Base-by-base conservation (phyloP, 1,139 yeast species). In the Casaregolazyma lundiana region DNA sequence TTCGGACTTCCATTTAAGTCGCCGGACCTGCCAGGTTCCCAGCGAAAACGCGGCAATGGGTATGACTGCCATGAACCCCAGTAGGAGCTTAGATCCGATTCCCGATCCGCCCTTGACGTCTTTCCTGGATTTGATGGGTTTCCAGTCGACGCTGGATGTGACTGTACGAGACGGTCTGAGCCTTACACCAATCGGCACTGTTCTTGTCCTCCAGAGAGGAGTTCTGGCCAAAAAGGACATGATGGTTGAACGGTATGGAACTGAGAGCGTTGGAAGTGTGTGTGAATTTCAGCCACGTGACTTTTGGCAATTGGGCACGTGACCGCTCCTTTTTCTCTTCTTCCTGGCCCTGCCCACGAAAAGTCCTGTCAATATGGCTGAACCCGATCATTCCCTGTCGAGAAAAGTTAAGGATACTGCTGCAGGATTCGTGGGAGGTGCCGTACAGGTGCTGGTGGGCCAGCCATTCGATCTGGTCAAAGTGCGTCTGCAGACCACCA, bases 1-100 rank as follows among this genome's bases (percentile, higher is more conserved):
- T 47, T 81, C 78, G n/a, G 81, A 82, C 64, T 94, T 94, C 98
- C 98, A 92, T 50, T 78, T 72, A 47, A 92, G 69, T 53, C 99
- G 73, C 57, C 78, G 71, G 36, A 87, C 81, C 67, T 92, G 99
- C 99, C 98, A 92, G 49, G 94, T 79, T 2, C 98, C 98, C 43
- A 92, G 70, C 32, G 81, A 84, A 62, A 92, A 87, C 7, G 96
- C 78, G 1, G 89, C 74, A 0, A 89, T 73, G 0, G 99, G 99
- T 85, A 95, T 92, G 19, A 92, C 78, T 38, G 87, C 59, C 47
- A 67, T 52, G 24, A 68, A 56, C 2, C 67, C 66, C 41, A 68
- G 47, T 18, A 65, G 54, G 53, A 67, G 57, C 61, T 71, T 55
- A 65, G 64, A 51, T 64, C 76, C 61, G 66, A 67, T 51, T 6